Evolutionary conservation across 345 rosid species (phyloP), one percentile per base, ranked within the genome.

Genomic region (Salix brachista): DNA sequence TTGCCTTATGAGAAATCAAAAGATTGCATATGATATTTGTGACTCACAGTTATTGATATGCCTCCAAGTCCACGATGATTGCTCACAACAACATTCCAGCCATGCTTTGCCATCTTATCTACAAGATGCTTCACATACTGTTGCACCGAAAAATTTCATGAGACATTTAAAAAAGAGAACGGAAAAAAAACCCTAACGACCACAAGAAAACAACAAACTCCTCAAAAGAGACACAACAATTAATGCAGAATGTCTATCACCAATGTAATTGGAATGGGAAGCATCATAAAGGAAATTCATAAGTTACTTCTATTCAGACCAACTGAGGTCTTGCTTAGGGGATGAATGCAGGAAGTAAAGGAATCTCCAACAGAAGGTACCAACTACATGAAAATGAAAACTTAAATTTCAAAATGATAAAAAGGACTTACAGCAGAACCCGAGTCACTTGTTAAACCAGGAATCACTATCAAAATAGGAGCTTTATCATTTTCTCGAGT

Each of bases 371-470:
- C 23, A 30, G 12, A 42, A 39, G 28, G 34, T 54, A 19, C 14
- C 50, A 44, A 44, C 50, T 44, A 44, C 50, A 14, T 46, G 50
- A 46, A 46, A 46, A 46, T 12, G 50, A 46, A 46, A 46, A 13
- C 50, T 46, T 46, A 16, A 12, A 46, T 46, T 46, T 46, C 50
- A 46, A 36, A 37, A 65, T 37, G 26, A 39, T 61, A 58, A n/a
- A 52, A 28, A 41, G 28, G 46, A 72, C 84, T 82, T 80, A 87
- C 88, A 76, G 87, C 68, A n/a, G 85, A 61, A 77, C 74, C 42
- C 14, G 90, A 87, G 72, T 87, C 90, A n/a, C 90, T 87, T 14
- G 90, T 85, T 77, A 87, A 87, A 36, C 90, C 88, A 74, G 90
- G 90, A 83, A 83, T 78, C 72, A 87, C 85, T 52, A 85, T 75